phyloP scores from a whole-genome alignment of 352 stramenopile genomes.

The Phytophthora tentaculata region DNA sequence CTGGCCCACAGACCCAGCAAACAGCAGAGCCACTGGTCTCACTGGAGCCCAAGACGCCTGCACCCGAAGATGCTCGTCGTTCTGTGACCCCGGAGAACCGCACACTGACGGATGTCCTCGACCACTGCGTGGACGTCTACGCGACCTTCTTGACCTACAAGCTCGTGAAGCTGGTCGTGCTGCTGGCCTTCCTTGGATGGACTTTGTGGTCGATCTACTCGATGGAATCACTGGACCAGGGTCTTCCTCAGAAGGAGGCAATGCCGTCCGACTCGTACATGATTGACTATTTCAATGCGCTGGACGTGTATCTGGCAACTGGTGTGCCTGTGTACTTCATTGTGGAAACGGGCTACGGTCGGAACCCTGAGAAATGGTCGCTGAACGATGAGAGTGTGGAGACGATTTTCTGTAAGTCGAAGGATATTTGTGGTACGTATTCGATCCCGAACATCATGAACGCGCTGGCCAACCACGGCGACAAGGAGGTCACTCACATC shows the following conservation, averaged over 20 bases:
- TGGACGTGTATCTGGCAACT: conserved; percentile 62
- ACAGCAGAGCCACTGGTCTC: conserved; percentile 31
- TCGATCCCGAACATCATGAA: conserved; percentile 67
- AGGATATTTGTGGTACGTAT: conserved; percentile 59
- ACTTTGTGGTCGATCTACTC: conserved; percentile 63
- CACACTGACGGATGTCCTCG: conserved; percentile 36
- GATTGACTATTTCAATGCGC: conserved; percentile 68
- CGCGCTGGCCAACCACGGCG: conserved; percentile 52
- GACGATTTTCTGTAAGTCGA: conserved; percentile 65
- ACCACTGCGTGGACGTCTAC: conserved; percentile 56
- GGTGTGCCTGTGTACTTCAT: conserved; percentile 71
- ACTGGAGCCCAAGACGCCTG: conserved; percentile 39
- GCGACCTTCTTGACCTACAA: conserved; percentile 51
- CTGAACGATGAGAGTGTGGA: conserved; percentile 52
- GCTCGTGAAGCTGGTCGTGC: conserved; percentile 55
- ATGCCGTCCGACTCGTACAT: conserved; percentile 76
- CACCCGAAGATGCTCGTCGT: conserved; percentile 17
- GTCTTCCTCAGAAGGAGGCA: conserved; percentile 61
- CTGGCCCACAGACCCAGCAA: conserved; percentile 28
- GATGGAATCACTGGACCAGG: conserved; percentile 58
- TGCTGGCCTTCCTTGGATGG: conserved; percentile 53
- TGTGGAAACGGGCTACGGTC: conserved; percentile 57
- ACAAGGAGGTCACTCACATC: conserved; percentile 56
- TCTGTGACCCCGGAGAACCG: conserved; percentile 23
- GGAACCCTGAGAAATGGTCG: conserved; percentile 54